phyloP scores from a whole-genome alignment of 2,329 filamentous ascomycete species.

The Neopestalotiopsis sp. region DNA sequence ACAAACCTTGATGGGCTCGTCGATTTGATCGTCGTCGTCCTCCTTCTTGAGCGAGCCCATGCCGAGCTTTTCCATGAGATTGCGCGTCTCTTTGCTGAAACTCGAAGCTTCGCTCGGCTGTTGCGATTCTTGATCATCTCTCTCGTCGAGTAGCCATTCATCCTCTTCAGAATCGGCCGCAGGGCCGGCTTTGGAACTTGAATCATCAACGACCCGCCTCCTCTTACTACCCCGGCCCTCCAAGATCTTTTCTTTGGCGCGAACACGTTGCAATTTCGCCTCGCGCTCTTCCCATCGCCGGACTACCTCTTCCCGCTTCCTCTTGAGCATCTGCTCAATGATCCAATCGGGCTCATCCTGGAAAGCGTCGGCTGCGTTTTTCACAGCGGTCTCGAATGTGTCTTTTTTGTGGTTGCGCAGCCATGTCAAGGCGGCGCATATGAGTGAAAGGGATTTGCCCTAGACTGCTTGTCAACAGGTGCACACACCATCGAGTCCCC shows the following conservation, averaged over 20 bases:
- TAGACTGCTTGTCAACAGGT: slow-evolving; percentile 37
- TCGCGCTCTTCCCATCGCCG: slow-evolving; percentile 76
- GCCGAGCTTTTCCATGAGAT: slow-evolving; percentile 71
- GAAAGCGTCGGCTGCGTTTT: slow-evolving; percentile 46
- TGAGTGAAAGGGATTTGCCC: slow-evolving; percentile 91
- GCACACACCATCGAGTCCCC: neutral
- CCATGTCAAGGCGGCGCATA: slow-evolving; percentile 90
- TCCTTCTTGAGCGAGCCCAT: slow-evolving; percentile 42
- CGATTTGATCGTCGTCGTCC: slow-evolving; percentile 47
- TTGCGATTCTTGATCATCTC: slow-evolving; percentile 52
- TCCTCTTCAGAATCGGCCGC: slow-evolving; percentile 61
- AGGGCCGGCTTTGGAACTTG: slow-evolving; percentile 20
- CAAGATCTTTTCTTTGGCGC: slow-evolving; percentile 64
- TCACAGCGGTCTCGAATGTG: slow-evolving; percentile 58
- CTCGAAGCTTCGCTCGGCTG: slow-evolving; percentile 49
- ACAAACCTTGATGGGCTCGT: slow-evolving; percentile 68
- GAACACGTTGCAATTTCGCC: slow-evolving; percentile 67
- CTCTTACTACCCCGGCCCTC: slow-evolving; percentile 56
- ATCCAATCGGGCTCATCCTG: slow-evolving; percentile 86
- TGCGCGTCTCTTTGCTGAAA: slow-evolving; percentile 76
- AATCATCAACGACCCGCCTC: slow-evolving; percentile 48
- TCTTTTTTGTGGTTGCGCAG: slow-evolving; percentile 78
- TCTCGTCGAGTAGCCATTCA: slow-evolving; percentile 76
- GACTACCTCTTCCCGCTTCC: slow-evolving; percentile 70
- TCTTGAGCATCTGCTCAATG: slow-evolving; percentile 73